phyloP scores from a whole-genome alignment of 2,329 filamentous ascomycete genomes.

The Colletotrichum orbiculare region DNA sequence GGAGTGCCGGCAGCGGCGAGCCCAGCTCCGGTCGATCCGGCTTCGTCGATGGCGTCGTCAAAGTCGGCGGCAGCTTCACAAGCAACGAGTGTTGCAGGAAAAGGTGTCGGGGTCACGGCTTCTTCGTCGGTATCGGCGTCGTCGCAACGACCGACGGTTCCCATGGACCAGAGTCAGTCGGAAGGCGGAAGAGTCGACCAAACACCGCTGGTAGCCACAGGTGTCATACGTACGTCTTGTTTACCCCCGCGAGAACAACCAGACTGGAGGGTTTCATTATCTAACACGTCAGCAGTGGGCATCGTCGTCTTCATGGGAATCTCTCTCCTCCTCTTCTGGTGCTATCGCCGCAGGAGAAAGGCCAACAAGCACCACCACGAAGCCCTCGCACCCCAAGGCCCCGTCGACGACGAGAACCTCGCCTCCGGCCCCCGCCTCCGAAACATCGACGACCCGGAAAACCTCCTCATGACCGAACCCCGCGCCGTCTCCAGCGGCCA shows the following conservation, averaged over 20 bases:
- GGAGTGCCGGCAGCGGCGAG: background rate
- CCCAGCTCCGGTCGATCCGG: background rate
- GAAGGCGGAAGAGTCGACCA: background rate
- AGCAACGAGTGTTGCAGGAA: no score
- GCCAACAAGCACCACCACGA: constrained; percentile 3
- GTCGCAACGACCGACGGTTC: background rate
- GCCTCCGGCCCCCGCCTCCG: constrained; percentile 1
- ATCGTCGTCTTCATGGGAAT: constrained; percentile 25
- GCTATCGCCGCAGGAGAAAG: constrained; percentile 22
- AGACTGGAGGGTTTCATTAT: rapidly evolving
- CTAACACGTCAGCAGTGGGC: constrained; percentile 12
- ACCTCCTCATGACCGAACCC: constrained; percentile 1
- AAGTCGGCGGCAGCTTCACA: no score
- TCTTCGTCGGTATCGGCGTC: no score
- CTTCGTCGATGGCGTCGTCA: background rate
- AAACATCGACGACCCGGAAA: background rate
- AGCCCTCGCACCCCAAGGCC: constrained; percentile 10
- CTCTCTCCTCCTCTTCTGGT: constrained; percentile 28
- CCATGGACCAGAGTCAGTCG: background rate
- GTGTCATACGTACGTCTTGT: constrained; percentile 14
- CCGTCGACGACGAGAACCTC: background rate
- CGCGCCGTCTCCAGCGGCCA: background rate
- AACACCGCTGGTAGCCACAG: constrained; percentile 23
- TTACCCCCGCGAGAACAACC: background rate
- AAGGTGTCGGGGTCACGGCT: no score